These are phyloP conservation scores for Pilaira anomala DNA, from an alignment of 192 early-diverging fungal genomes.

Conservation along the genomic window DNA sequence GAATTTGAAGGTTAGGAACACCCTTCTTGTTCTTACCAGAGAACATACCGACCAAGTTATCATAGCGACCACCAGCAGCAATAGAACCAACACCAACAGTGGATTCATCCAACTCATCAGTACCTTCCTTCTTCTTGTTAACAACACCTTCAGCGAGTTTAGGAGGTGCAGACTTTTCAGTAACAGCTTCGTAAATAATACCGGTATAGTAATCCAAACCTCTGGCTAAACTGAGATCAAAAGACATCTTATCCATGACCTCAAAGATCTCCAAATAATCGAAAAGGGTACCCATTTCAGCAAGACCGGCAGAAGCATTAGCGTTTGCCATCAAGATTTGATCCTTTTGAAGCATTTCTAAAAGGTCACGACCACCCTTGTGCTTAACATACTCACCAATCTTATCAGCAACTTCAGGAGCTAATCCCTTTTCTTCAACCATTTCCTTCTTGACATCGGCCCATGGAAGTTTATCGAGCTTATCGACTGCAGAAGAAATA, in stretches of 20 bases:
- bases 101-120: slow-evolving; percentile 68
- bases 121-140: slow-evolving; percentile 44
- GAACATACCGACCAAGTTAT: slow-evolving; percentile 97
- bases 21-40: slow-evolving; percentile 60
- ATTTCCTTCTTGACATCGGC: slow-evolving; percentile 92
- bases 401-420: slow-evolving; percentile 72
- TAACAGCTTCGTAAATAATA: slow-evolving; percentile 96
- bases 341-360: slow-evolving; percentile 68
- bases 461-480: slow-evolving; percentile 93
- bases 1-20: slow-evolving; percentile 66
- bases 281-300: slow-evolving; percentile 85
- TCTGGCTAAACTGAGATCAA: slow-evolving; percentile 94
- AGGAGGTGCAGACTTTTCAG: slow-evolving; percentile 51
- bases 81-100: slow-evolving; percentile 90
- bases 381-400: slow-evolving; percentile 92
- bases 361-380: slow-evolving; percentile 74
- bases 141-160: slow-evolving; percentile 42
- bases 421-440: slow-evolving; percentile 89
- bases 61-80: slow-evolving; percentile 96
- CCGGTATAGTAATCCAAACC: slow-evolving; percentile 99
- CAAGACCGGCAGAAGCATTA: slow-evolving; percentile 74
- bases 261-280: slow-evolving; percentile 80
- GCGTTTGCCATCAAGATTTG: slow-evolving; percentile 60
- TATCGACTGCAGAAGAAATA: slow-evolving; percentile 97
- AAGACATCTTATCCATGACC: slow-evolving; percentile 66